These are phyloP conservation scores for Colletotrichum sp. DNA, from an alignment of 2,329 filamentous ascomycete genomes.

Conservation along the genomic window DNA sequence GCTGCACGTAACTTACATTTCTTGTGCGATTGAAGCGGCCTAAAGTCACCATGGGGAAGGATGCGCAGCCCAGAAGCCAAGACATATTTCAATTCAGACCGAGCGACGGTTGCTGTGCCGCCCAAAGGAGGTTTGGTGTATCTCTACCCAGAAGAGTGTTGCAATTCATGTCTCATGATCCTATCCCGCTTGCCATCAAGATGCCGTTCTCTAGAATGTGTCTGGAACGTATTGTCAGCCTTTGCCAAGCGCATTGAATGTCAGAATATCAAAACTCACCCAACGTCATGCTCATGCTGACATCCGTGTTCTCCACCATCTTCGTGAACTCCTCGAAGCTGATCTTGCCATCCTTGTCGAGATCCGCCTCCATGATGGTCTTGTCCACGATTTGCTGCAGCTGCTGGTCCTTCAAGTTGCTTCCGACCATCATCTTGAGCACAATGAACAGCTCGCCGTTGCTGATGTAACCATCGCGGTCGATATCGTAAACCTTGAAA, in stretches of 20 bases:
- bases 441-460: slow-evolving; percentile 99
- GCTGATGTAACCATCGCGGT: slow-evolving; percentile 97
- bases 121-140: neutral
- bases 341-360: slow-evolving; percentile 96
- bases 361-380: slow-evolving; percentile 99
- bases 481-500: slow-evolving; percentile 99
- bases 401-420: slow-evolving; percentile 98
- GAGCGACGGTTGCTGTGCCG: neutral
- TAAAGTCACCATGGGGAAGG: neutral
- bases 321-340: slow-evolving; percentile 98
- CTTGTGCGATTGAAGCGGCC: neutral
- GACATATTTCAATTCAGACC: slow-evolving; percentile 5
- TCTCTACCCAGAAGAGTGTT: slow-evolving; percentile 15
- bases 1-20: neutral
- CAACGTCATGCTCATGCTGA: slow-evolving; percentile 77
- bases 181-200: neutral
- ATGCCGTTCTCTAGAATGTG: slow-evolving; percentile 11
- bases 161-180: slow-evolving; percentile 22
- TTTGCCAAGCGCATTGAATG: neutral
- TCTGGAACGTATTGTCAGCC: slow-evolving; percentile 5
- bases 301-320: slow-evolving; percentile 96
- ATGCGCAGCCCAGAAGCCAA: neutral
- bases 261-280: slow-evolving; percentile 48
- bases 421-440: slow-evolving; percentile 99
- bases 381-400: slow-evolving; percentile 99